Base-by-base conservation (phyloP, 1,284 basidiomycete species). In the Lignosus rhinocerotis region DNA sequence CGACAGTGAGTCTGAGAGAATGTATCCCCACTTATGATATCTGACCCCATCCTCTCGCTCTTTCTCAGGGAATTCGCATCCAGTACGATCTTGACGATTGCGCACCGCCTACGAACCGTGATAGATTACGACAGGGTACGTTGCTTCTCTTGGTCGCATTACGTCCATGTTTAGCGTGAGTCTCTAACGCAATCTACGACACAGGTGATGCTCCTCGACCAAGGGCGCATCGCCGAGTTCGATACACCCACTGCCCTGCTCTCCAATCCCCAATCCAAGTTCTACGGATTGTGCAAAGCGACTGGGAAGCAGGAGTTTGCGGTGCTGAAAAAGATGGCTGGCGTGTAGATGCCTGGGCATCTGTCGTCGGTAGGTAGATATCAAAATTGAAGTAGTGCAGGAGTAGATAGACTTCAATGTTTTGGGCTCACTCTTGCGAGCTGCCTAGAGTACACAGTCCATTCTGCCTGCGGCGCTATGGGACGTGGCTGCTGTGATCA, bases 191-290 rank as follows among this genome's bases (percentile, higher is more conserved):
- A 46, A 44, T 46, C 44, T 34, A 33, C 25, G 38, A 12, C 34
- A 19, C 53, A 91, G 88, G 85, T 92, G 43, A 92, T 96, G 85
- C 79, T 95, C 41, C 83, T 95, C n/a, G 93, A 95, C 60, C 84
- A 93, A 71, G 92, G 93, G 7, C 81, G 80, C 2, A 93, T 97
- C 53, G 79, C 86, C 2, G 94, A 96, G 69, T 94, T 88, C 67
- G 93, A 92, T 67, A 85, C 84, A 51, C 94, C 94, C 0, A 78
- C 78, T 7, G 78, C 76, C 11, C 78, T 96, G 45, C 79, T 97
- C 25, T 76, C 80, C 19, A 75, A 94, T 67, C 68, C 82, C 17
- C 74, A 77, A 21, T 90, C 90, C 38, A 84, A 82, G 63, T 95
- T 95, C 76, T 81, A 93, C 65, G 75, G 79, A 0, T 75, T 96